Evolutionary conservation across 139 green algal genomes (phyloP), one percentile per base, ranked within the genome.

Genomic region (Nannochloris sp.): DNA sequence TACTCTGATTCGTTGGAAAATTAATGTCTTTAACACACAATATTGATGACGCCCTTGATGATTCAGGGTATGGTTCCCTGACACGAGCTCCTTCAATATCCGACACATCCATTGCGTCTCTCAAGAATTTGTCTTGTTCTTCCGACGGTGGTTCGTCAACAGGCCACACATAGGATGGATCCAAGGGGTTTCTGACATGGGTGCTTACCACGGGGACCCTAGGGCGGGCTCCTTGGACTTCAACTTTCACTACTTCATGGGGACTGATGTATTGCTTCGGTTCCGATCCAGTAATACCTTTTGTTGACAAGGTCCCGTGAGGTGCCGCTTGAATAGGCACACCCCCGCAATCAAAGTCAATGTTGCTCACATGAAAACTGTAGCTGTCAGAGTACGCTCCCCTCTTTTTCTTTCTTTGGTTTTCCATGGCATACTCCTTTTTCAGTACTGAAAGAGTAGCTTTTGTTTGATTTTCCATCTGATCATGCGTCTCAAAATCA

Each of bases 41-140:
- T 31, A 29, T 40, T 36, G 46, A 63, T 73, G 29, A 64, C 46
- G 25, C 31, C 27, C n/a, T 44, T n/a, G 4, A 15, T 25, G 44
- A 69, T 46, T 3, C 55, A 46, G 19, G 14, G 62, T 19, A 15
- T 19, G n/a, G 60, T 23, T 24, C 43, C 50, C 12, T 27, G 11
- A 36, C 23, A 34, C 7, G 12, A 15, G 18, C 11, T 40, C 67
- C 60, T 25, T 44, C 21, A 24, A 73, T 73, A 60, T 73, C 67
- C 0, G 29, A 46, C 8, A 73, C 49, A 43, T 73, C 48, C 46
- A 73, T 43, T 1, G 46, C 51, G 40, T 73, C 48, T 15, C 67
- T 57, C 3, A 73, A 24, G 46, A 73, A 73, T 21, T 63, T 62
- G 10, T 18, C 43, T 5, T 40, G 18, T 14, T 63, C 57, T 15